A percentile compares a stretch with the other conserved stretches of the same genome.
Evolutionary conservation across 1,284 basidiomycete genomes (phyloP).

Genomic region (Puccinia coronata): DNA sequence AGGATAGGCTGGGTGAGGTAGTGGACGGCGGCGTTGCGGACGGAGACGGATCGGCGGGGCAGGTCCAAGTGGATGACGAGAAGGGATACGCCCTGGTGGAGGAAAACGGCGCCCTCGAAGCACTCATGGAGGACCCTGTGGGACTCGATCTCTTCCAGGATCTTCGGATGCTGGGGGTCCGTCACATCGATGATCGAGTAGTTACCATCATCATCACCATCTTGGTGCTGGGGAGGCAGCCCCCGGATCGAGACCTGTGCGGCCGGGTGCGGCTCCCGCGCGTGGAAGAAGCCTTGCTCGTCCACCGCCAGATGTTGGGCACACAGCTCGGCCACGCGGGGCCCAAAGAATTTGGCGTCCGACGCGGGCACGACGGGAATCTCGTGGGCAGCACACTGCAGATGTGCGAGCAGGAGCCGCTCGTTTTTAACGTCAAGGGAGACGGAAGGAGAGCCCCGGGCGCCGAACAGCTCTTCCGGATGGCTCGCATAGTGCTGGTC

Average conservation of each 20-base stretch:
- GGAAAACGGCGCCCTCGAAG: slow-evolving; percentile 63
- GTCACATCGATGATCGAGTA: slow-evolving; percentile 73
- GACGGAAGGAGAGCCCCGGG: slow-evolving; percentile 6
- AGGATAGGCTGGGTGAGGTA: slow-evolving; percentile 30
- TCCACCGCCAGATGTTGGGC: slow-evolving; percentile 65
- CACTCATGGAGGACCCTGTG: slow-evolving; percentile 82
- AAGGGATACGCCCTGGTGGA: slow-evolving; percentile 56
- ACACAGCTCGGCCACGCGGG: slow-evolving; percentile 61
- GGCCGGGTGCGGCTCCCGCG: slow-evolving; percentile 6
- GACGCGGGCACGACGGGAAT: slow-evolving; percentile 70
- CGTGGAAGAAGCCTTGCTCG: slow-evolving; percentile 66
- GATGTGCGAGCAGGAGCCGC: slow-evolving; percentile 75
- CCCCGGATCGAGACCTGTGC: slow-evolving; percentile 19
- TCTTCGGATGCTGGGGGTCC: slow-evolving; percentile 60
- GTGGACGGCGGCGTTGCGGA: slow-evolving; percentile 21
- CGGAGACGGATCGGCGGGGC: background rate
- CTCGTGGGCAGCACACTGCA: slow-evolving; percentile 84
- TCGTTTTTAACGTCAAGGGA: slow-evolving; percentile 70
- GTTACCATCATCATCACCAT: slow-evolving; percentile 63
- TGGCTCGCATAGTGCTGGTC: slow-evolving; percentile 76
- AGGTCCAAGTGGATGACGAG: slow-evolving; percentile 14
- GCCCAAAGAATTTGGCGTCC: slow-evolving; percentile 74
- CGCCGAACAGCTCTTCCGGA: slow-evolving; percentile 69
- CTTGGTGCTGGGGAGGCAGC: background rate
- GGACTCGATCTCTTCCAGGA: slow-evolving; percentile 82